phyloP scores from a whole-genome alignment of 441 rosid species.

The Arabidopsis lyrata region DNA sequence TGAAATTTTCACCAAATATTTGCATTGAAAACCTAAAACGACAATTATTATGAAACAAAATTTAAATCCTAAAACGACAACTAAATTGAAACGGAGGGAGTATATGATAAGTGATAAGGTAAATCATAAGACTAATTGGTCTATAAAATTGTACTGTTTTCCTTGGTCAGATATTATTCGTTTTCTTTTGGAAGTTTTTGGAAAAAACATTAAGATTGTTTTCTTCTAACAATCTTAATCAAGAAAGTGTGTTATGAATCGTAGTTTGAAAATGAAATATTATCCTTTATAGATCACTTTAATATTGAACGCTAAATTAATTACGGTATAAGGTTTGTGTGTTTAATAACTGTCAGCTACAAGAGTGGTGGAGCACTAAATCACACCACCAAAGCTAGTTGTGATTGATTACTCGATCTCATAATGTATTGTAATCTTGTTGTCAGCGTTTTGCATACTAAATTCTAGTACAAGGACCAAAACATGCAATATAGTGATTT shows the following conservation, averaged over 20 bases:
- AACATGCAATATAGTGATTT: neutral
- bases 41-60: too few species aligned
- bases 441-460: neutral
- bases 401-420: neutral
- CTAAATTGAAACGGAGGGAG: too few species aligned
- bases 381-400: constrained; percentile 12
- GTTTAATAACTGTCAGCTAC: constrained; percentile 13
- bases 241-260: neutral
- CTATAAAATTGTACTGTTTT: neutral
- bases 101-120: neutral
- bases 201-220: neutral
- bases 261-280: neutral
- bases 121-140: constrained; percentile 2
- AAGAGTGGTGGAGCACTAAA: constrained; percentile 36
- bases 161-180: neutral
- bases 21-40: too few species aligned
- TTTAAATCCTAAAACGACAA: too few species aligned
- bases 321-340: neutral
- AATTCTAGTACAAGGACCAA: neutral
- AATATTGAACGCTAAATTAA: neutral
- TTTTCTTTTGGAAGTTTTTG: neutral
- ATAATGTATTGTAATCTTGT: neutral
- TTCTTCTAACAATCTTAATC: neutral
- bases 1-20: too few species aligned
- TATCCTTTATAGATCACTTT: neutral